Base-by-base conservation (phyloP, 2,329 filamentous ascomycete genomes). In the Neoscytalidium dimidiatum region DNA sequence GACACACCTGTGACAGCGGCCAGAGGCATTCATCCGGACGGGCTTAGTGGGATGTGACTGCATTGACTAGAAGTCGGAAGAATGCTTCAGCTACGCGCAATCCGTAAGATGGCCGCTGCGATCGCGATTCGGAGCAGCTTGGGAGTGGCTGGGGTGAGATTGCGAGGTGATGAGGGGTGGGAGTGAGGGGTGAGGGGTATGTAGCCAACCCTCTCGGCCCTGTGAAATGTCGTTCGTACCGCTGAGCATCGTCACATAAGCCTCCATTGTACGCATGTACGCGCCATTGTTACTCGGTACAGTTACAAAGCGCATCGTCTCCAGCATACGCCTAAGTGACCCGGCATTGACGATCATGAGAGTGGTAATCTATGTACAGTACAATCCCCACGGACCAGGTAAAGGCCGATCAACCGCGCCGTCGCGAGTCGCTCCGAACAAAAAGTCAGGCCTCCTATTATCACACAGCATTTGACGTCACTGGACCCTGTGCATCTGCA, bases 401-500 rank as follows among this genome's bases (percentile, higher is more conserved):
- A 23, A 41, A 48, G 11, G 28, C 46, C 46, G 28, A 26, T 31
- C 38, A n/a, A 9, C 35, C 14, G n/a, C 19, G 29, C 41, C 38
- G 41, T 28, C 56, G 56, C n/a, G 19, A 3, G 56, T 60, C n/a
- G 23, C 28, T 46, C 56, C 56, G 43, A 21, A 23, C 6, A 14
- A 17, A 44, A 35, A 60, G 6, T 29, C 29, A 44, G 41, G 56
- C 56, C 21, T 33, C 41, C 53, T 43, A 44, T 44, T 23, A 60
- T 28, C 41, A 21, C 33, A 23, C 41, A 60, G 17, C 38, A 5
- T 23, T 60, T 46, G 56, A 60, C 56, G 56, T 60, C 56, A 60
- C 41, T 46, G 41, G 56, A 46, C 56, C 56, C 56, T 60, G 28
- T 46, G 56, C 38, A 46, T n/a, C 56, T 46, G 56, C 56, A 60